A percentile compares a stretch with the other conserved stretches of the same genome.
phyloP scores from a whole-genome alignment of 2,329 filamentous ascomycete species.

The Fusarium transvaalense region DNA sequence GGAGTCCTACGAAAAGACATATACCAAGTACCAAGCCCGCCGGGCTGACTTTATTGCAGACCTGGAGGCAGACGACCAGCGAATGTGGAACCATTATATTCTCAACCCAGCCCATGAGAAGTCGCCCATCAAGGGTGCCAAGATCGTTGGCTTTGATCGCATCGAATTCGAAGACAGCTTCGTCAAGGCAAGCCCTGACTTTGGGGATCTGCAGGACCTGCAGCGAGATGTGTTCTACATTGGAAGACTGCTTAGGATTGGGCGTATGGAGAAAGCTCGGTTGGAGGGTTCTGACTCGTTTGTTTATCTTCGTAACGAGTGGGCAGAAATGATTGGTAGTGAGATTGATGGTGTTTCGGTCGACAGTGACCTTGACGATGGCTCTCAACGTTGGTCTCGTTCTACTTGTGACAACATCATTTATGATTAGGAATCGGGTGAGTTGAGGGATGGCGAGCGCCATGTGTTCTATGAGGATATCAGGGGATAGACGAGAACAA shows the following conservation, averaged over 20 bases:
- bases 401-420: neutral
- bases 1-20: neutral
- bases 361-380: neutral
- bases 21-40: slow-evolving; percentile 4
- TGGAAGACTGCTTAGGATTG: slow-evolving; percentile 6
- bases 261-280: slow-evolving; percentile 24
- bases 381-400: neutral
- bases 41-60: neutral
- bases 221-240: neutral
- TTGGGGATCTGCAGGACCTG: neutral
- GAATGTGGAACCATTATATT: slow-evolving; percentile 28
- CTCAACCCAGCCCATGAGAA: slow-evolving; percentile 12
- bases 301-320: slow-evolving; percentile 16
- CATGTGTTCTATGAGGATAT: neutral
- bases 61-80: slow-evolving; percentile 5
- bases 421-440: slow-evolving; percentile 2
- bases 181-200: too few relatives aligned
- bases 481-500: neutral
- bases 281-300: slow-evolving; percentile 22
- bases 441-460: neutral
- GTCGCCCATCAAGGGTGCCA: neutral
- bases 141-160: neutral
- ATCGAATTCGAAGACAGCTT: neutral
- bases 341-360: neutral
- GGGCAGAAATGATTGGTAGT: neutral